Percentiles rank a stretch among this genome's conserved stretches.
Evolutionary conservation across 1,284 basidiomycete species (phyloP).

Genomic region (Rhodofomes roseus): DNA sequence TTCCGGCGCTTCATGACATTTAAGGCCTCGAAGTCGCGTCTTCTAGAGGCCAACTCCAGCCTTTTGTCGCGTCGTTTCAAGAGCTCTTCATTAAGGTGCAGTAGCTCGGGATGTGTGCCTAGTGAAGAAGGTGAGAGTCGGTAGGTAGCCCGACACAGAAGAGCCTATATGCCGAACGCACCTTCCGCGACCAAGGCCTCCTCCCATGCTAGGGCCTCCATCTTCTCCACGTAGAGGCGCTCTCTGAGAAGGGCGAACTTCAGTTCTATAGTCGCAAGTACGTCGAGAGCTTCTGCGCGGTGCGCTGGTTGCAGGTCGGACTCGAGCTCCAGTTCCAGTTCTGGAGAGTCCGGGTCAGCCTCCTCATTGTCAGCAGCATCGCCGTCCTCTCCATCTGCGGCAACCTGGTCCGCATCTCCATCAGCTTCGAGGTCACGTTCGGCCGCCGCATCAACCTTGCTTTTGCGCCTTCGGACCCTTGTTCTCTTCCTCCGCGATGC

Average conservation of each 20-base stretch:
- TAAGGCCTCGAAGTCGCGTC: slow-evolving; percentile 59
- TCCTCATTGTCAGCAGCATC: slow-evolving; percentile 19
- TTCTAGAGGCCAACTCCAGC: slow-evolving; percentile 66
- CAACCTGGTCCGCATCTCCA: slow-evolving; percentile 36
- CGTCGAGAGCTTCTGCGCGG: slow-evolving; percentile 75
- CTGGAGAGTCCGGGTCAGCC: slow-evolving; percentile 37
- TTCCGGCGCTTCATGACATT: slow-evolving; percentile 54
- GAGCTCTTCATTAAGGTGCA: slow-evolving; percentile 74
- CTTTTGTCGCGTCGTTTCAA: slow-evolving; percentile 71
- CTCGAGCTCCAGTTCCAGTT: slow-evolving; percentile 24
- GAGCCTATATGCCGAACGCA: slow-evolving; percentile 30
- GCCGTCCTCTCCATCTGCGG: slow-evolving; percentile 37
- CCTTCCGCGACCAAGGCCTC: slow-evolving; percentile 65
- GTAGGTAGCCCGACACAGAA: neutral
- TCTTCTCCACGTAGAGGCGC: slow-evolving; percentile 76
- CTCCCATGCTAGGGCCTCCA: slow-evolving; percentile 77
- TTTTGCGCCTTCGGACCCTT: slow-evolving; percentile 19
- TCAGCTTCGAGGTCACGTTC: slow-evolving; percentile 31
- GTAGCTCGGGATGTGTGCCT: slow-evolving; percentile 82
- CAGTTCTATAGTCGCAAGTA: slow-evolving; percentile 72
- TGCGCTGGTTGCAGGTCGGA: slow-evolving; percentile 37
- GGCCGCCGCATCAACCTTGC: slow-evolving; percentile 26
- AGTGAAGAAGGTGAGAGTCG: slow-evolving; percentile 6
- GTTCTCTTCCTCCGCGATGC: slow-evolving; percentile 20
- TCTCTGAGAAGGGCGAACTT: slow-evolving; percentile 75